Conservation (phyloP, 768 basidiomycete genomes). For the Suillus paluster region DNA sequence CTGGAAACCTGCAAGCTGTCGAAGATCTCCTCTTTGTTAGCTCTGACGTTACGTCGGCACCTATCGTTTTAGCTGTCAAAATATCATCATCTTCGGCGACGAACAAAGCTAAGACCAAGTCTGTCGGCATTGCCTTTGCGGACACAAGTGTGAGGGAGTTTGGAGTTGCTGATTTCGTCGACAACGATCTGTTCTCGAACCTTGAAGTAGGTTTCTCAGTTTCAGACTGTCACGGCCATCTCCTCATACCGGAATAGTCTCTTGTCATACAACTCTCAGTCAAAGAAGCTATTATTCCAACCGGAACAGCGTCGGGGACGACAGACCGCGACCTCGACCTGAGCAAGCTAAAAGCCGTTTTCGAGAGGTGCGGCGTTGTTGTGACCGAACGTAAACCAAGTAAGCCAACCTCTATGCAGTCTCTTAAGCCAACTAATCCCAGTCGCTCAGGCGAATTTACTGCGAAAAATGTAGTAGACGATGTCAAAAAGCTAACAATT, state of each 20-base stretch:
- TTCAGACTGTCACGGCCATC: neutral
- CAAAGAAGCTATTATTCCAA: slow-evolving; percentile 91
- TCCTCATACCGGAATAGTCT: slow-evolving; percentile 54
- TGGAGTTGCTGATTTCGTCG: slow-evolving; percentile 89
- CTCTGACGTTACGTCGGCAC: slow-evolving; percentile 79
- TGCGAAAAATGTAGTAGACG: slow-evolving; percentile 77
- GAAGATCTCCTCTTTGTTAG: slow-evolving; percentile 87
- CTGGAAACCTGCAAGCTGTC: slow-evolving; percentile 70
- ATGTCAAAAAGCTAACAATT: slow-evolving; percentile 53
- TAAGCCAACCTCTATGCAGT: slow-evolving; percentile 37
- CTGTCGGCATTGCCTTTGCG: slow-evolving; percentile 88
- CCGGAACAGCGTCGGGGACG: slow-evolving; percentile 69
- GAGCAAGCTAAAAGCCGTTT: slow-evolving; percentile 80
- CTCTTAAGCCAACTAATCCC: neutral
- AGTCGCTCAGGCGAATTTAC: slow-evolving; percentile 75
- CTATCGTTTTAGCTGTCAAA: slow-evolving; percentile 90
- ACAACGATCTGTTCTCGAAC: slow-evolving; percentile 96
- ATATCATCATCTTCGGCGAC: slow-evolving; percentile 58
- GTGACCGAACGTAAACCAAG: slow-evolving; percentile 89
- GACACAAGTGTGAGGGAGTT: slow-evolving; percentile 86
- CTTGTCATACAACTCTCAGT: slow-evolving; percentile 94
- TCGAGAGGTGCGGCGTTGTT: slow-evolving; percentile 91
- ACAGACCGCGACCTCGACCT: slow-evolving; percentile 88
- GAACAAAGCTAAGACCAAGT: slow-evolving; percentile 65
- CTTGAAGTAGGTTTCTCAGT: slow-evolving; percentile 67